Conservation (phyloP, 148 eudicot species). For the Cornus suecica region DNA sequence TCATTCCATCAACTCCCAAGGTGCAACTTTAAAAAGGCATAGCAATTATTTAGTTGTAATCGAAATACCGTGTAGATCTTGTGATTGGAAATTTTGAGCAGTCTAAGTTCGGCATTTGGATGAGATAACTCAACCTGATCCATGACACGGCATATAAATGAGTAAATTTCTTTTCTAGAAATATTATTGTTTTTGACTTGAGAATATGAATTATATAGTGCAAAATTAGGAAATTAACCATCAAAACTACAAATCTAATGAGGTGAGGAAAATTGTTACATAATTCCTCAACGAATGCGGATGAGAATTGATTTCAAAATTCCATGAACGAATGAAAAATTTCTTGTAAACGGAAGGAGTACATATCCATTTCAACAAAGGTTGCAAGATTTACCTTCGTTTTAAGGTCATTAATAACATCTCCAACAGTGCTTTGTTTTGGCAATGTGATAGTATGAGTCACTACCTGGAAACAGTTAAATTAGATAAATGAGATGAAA, state of each 20-base stretch:
- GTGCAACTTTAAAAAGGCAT: not conserved
- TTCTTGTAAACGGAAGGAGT: not conserved
- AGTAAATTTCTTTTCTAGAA: not conserved
- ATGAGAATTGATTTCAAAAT: no score
- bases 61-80: conserved; percentile 82
- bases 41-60: not conserved
- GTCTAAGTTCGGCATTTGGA: conserved; percentile 83
- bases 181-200: not conserved
- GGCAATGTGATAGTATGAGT: conserved; percentile 74
- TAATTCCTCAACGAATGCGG: no score
- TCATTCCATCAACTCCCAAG: not conserved
- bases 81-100: conserved; percentile 87
- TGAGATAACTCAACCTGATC: conserved; percentile 79
- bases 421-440: conserved; percentile 83
- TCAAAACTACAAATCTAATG: not conserved
- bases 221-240: not conserved
- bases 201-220: conserved; percentile 2
- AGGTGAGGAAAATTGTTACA: not conserved
- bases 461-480: conserved; percentile 46
- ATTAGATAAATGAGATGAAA: conserved; percentile 10
- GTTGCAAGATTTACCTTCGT: conserved; percentile 29
- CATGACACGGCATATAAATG: not conserved
- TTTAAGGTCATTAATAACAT: conserved; percentile 77
- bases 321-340: not conserved
- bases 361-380: not conserved